Percentiles rank a stretch among this genome's conserved stretches.
Conservation (phyloP, 768 basidiomycete species). For the Terana coerulea region DNA sequence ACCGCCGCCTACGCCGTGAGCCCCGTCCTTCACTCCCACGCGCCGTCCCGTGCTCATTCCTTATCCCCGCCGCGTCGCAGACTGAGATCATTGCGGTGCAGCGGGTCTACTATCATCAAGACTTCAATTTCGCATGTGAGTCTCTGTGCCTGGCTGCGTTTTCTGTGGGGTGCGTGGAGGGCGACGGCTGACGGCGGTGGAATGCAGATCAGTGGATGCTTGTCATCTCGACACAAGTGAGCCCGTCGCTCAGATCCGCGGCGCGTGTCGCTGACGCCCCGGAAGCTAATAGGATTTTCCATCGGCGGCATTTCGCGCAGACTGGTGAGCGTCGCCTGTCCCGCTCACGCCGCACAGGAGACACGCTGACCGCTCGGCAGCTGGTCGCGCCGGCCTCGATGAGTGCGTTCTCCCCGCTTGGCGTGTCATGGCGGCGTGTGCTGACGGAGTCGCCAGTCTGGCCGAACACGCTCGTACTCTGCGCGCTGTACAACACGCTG, state of each 20-base stretch:
- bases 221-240: constrained; percentile 26
- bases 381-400: constrained; percentile 32
- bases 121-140: constrained; percentile 56
- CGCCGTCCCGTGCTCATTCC: neutral
- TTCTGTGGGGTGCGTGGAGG: no score
- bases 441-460: constrained; percentile 43
- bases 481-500: constrained; percentile 71
- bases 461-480: constrained; percentile 68
- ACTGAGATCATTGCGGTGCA: constrained; percentile 79
- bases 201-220: constrained; percentile 26
- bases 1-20: constrained; percentile 58
- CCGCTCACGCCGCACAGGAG: neutral
- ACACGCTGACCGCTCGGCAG: constrained; percentile 7
- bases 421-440: neutral
- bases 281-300: constrained; percentile 25
- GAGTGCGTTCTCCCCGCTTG: constrained; percentile 17
- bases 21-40: neutral
- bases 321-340: constrained; percentile 19
- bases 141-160: no score
- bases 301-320: constrained; percentile 33
- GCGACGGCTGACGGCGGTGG: no score
- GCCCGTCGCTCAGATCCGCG: neutral
- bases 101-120: constrained; percentile 65
- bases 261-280: neutral
- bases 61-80: constrained; percentile 14